These are phyloP conservation scores for Agaricus bisporus DNA, from an alignment of 768 basidiomycete species.

Conservation along the genomic window DNA sequence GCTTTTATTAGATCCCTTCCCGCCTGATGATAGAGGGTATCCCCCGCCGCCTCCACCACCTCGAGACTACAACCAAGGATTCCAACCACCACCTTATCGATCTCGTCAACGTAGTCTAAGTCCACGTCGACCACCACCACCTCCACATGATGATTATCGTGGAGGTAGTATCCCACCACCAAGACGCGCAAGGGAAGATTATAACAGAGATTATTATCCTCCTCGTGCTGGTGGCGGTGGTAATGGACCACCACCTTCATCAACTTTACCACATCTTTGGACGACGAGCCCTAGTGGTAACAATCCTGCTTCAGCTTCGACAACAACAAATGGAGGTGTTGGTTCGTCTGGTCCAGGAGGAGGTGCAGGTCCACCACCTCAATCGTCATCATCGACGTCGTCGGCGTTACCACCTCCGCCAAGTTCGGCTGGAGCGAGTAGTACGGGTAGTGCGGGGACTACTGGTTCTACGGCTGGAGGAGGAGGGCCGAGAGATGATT, in stretches of 20 bases:
- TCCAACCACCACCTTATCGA: conserved; percentile 24
- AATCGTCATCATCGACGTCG: too few relatives aligned
- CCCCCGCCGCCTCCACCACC: conserved; percentile 10
- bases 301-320: too few relatives aligned
- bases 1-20: conserved; percentile 13
- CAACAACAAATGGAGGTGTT: too few relatives aligned
- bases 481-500: too few relatives aligned
- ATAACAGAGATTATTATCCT: conserved; percentile 15
- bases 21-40: conserved; percentile 16
- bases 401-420: too few relatives aligned
- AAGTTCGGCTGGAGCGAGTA: too few relatives aligned
- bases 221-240: not conserved
- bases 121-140: conserved; percentile 27
- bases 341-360: too few relatives aligned
- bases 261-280: too few relatives aligned
- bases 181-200: conserved; percentile 43
- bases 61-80: conserved; percentile 22
- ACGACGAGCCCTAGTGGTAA: too few relatives aligned
- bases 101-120: conserved; percentile 43
- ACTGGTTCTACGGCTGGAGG: too few relatives aligned
- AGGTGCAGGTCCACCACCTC: too few relatives aligned
- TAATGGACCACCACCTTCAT: not conserved
- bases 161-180: conserved; percentile 24
- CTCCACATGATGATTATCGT: conserved; percentile 30
- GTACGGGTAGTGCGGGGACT: too few relatives aligned